Conservation (phyloP, 2,329 filamentous ascomycete genomes). For the Graphium sp. region DNA sequence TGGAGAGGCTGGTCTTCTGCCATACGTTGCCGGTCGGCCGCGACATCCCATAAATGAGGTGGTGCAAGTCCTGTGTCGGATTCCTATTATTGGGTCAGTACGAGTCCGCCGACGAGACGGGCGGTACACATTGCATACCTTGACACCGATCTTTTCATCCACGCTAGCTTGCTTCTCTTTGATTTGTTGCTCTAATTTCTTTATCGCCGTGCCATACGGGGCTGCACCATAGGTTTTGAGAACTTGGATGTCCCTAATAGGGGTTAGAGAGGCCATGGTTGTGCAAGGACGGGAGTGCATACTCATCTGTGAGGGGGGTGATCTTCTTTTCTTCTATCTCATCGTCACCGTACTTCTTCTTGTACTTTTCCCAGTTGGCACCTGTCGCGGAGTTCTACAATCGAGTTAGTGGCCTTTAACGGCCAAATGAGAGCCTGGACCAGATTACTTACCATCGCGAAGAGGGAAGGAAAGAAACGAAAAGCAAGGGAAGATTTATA, state of each 20-base stretch:
- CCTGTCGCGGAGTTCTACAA: constrained; percentile 89
- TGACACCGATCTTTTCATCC: constrained; percentile 93
- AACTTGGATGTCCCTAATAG: constrained; percentile 86
- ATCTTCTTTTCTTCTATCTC: constrained; percentile 99
- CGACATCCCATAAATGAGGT: constrained; percentile 97
- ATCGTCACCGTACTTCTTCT: constrained; percentile 92
- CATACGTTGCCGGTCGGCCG: constrained; percentile 96
- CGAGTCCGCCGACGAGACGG: not conserved
- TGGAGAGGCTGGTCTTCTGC: constrained; percentile 94
- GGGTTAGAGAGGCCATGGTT: constrained; percentile 6
- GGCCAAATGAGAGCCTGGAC: no score
- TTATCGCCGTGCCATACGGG: constrained; percentile 82
- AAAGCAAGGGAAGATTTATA: no score
- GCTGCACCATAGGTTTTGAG: constrained; percentile 97
- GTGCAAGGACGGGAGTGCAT: constrained; percentile 20
- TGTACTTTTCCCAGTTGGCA: constrained; percentile 94
- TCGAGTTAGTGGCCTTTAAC: constrained; percentile 13
- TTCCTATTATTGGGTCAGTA: constrained; percentile 38
- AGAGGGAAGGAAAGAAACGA: no score
- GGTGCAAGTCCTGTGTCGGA: constrained; percentile 96
- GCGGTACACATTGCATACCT: constrained; percentile 26
- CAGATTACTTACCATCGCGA: no score
- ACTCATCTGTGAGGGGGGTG: constrained; percentile 92
- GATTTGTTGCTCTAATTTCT: constrained; percentile 98
- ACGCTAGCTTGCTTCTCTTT: constrained; percentile 98